A percentile compares a stretch with the other conserved stretches of the same genome.
These are phyloP conservation scores for Pezicula rhizophila DNA, from an alignment of 2,329 filamentous ascomycete species.

Conservation along the genomic window DNA sequence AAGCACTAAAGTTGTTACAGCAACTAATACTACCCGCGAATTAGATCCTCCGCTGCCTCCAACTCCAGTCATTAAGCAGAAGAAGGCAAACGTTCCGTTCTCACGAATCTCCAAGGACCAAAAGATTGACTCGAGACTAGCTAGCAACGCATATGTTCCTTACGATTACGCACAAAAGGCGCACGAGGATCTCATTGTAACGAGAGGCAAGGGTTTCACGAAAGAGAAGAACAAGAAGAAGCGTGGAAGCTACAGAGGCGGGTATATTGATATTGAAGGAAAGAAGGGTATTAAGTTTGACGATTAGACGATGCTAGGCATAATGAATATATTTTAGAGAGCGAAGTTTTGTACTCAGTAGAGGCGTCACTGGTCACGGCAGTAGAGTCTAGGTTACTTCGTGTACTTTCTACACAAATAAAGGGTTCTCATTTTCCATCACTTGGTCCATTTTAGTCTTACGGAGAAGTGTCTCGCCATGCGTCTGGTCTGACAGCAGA, in stretches of 20 bases:
- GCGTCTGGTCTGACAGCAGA: no score
- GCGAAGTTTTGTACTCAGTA: background rate
- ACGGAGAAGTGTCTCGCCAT: no score
- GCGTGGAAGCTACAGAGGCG: conserved; percentile 83
- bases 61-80: conserved; percentile 29
- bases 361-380: no score
- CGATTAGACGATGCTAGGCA: conserved; percentile 46
- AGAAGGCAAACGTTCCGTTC: conserved; percentile 62
- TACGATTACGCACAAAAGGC: conserved; percentile 88
- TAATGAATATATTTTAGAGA: conserved; percentile 1
- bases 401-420: no score
- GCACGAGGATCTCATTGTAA: conserved; percentile 81
- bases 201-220: conserved; percentile 93
- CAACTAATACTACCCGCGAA: conserved; percentile 26
- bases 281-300: conserved; percentile 94
- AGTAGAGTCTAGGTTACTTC: no score
- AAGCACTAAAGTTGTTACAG: conserved; percentile 18
- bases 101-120: conserved; percentile 69
- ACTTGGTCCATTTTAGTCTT: no score
- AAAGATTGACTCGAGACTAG: conserved; percentile 60
- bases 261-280: conserved; percentile 73
- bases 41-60: conserved; percentile 29
- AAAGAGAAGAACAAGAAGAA: conserved; percentile 99
- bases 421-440: no score
- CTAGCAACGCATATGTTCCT: conserved; percentile 74